Evolutionary conservation across 2,329 filamentous ascomycete genomes (phyloP), one percentile per base, ranked within the genome.

Genomic region (Fusarium anguioides): DNA sequence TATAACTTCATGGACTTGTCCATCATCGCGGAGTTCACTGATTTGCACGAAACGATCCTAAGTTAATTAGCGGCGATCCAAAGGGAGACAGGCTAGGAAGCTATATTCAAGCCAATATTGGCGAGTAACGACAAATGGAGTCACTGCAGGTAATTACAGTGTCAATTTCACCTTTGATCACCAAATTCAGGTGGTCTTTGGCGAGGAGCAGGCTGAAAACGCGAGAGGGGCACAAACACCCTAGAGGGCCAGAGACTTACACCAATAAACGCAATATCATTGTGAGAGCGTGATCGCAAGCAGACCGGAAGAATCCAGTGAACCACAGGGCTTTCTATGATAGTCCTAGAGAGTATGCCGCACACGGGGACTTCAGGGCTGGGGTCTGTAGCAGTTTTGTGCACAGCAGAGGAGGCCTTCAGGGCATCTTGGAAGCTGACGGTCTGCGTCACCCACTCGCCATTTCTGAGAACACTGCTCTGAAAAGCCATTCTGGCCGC

Each of bases 251-350:
- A 23, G 82, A 18, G 27, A 84, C 88, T 79, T 83, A 91, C 89
- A 52, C 94, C 92, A 57, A 99, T 85, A 71, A 97, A 93, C 35
- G 94, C 90, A 66, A 97, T 87, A 80, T 98, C 94, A 70, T 96
- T 94, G 61, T 89, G 83, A 40, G 84, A 78, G 49, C 84, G 82
- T 54, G 89, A 89, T 58, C 94, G 86, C 60, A 98, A 82, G 60
- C 90, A 87, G n/a, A 90, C 92, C 14, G 94, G 92, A 15, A 97
- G 81, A 40, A 97, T 90, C 82, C 87, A 91, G 74, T 90, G 90
- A 55, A 91, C 85, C 33, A 91, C 82, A 3, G 94, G 91, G 65
- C 92, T 96, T 51, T 89, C 86, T 48, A 95, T 82, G 27, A 97
- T 76, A 0, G 94, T 97, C 73, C 87, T 89, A 1, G 93, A 93